Percentiles rank a stretch among this genome's conserved stretches.
Evolutionary conservation across 139 green algal species (phyloP).

Genomic region (Zygnema cylindricum): DNA sequence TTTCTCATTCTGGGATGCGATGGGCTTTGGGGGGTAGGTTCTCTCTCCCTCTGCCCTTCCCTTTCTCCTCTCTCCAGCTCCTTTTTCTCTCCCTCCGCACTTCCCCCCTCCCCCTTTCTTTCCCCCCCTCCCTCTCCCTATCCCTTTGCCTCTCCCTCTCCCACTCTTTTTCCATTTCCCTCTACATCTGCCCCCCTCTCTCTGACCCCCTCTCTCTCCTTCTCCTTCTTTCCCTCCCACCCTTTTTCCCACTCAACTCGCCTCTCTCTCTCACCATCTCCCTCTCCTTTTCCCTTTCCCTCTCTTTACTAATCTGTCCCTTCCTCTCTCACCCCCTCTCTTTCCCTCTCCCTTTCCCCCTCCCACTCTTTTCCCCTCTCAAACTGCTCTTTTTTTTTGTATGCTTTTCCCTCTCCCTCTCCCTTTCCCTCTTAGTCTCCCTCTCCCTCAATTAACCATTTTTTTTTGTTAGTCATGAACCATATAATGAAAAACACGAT

Average conservation of each 20-base stretch:
- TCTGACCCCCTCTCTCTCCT: conserved; percentile 20
- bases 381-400: too few species aligned
- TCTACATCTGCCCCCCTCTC: not conserved
- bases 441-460: too few species aligned
- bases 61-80: not conserved
- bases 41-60: not conserved
- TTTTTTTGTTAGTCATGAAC: too few species aligned
- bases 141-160: not conserved
- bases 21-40: conserved; percentile 46
- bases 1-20: conserved; percentile 55
- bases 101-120: not conserved
- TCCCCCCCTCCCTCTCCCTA: conserved; percentile 10
- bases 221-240: conserved; percentile 22
- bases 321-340: too few species aligned
- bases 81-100: not conserved
- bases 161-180: conserved; percentile 6
- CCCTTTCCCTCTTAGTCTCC: too few species aligned
- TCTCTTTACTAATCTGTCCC: too few species aligned
- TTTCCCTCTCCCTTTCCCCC: too few species aligned
- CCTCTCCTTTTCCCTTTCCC: too few species aligned
- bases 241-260: not conserved
- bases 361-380: too few species aligned
- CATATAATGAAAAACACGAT: too few species aligned
- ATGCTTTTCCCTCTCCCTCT: too few species aligned
- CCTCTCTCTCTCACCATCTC: conserved; percentile 19